Percentiles rank a stretch among this genome's conserved stretches.
These are phyloP conservation scores for Solanum dulcamara DNA, from an alignment of 257 asterid genomes.

Conservation along the genomic window DNA sequence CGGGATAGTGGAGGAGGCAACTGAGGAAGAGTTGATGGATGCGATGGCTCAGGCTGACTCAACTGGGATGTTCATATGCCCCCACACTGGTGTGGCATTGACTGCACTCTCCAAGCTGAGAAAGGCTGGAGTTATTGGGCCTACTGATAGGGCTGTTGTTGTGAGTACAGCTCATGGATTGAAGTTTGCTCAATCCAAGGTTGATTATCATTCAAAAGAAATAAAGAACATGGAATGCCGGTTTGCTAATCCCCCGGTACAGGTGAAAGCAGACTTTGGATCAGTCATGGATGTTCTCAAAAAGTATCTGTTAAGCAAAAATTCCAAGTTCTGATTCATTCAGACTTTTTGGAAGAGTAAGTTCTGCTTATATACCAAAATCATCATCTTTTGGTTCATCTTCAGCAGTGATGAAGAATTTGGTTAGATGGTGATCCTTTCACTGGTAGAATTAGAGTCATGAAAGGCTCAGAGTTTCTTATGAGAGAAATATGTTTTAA, in stretches of 20 bases:
- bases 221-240: conserved; percentile 63
- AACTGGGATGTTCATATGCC: conserved; percentile 86
- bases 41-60: conserved; percentile 91
- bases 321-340: conserved; percentile 23
- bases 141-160: conserved; percentile 72
- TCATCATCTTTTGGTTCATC: not conserved
- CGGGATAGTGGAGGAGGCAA: conserved; percentile 85
- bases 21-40: conserved; percentile 86
- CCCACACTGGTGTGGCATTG: conserved; percentile 85
- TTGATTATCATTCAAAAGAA: conserved; percentile 61
- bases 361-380: conserved; percentile 11
- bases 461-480: not conserved
- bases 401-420: not conserved
- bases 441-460: not conserved
- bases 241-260: conserved; percentile 69
- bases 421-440: not conserved
- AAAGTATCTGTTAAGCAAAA: conserved; percentile 49
- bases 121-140: conserved; percentile 46
- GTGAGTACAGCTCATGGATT: conserved; percentile 86
- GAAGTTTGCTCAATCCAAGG: conserved; percentile 73
- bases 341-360: conserved; percentile 12
- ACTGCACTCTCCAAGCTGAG: conserved; percentile 65
- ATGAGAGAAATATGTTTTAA: not conserved
- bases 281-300: conserved; percentile 84
- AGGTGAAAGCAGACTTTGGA: conserved; percentile 77